Base-by-base conservation (phyloP, 148 eudicot species). In the Spergularia marina region DNA sequence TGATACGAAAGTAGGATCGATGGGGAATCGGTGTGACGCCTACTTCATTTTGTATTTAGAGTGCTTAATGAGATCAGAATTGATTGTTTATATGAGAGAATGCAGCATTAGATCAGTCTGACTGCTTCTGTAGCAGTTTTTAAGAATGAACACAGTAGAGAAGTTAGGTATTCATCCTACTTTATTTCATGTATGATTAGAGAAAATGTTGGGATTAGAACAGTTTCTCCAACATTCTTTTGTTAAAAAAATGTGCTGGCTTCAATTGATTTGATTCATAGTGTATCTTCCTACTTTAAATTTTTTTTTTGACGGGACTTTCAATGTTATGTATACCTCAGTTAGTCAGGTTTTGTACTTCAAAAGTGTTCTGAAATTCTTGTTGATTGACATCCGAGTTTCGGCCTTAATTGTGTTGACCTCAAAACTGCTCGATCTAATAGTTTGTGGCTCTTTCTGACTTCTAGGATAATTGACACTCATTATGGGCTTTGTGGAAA, bases 401-500 rank as follows among this genome's bases (percentile, higher is more conserved):
- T 30, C 18, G 53, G 34, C 12, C 25, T 53, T 13, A 30, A 12
- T 18, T 20, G 17, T 68, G 23, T 18, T 36, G 23, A 66, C 25
- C 21, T 21, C 10, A 10, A 53, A 18, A 25, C 23, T 71, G 76
- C 57, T 75, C 36, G 17, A 51, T 59, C 67, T 73, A 53, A 81
- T 59, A 52, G 77, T 57, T 7, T 70, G 39, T 23, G 47, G 69
- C 16, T 56, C 60, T 62, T 58, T 78, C 34, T 80, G 34, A 60
- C 57, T 61, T 72, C 64, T 70, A 81, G 87, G 87, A 66, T 77
- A 68, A 73, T 77, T 76, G 69, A 61, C 59, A 16, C 65, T 64
- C 60, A 81, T 77, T 72, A 94, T 90, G 94, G 93, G 89, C 73
- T 44, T 84, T 82, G 88, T 78, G 52, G 89, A 78, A 63, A 83